phyloP scores from a whole-genome alignment of 2,329 filamentous ascomycete genomes.

The Beauveria varroae region DNA sequence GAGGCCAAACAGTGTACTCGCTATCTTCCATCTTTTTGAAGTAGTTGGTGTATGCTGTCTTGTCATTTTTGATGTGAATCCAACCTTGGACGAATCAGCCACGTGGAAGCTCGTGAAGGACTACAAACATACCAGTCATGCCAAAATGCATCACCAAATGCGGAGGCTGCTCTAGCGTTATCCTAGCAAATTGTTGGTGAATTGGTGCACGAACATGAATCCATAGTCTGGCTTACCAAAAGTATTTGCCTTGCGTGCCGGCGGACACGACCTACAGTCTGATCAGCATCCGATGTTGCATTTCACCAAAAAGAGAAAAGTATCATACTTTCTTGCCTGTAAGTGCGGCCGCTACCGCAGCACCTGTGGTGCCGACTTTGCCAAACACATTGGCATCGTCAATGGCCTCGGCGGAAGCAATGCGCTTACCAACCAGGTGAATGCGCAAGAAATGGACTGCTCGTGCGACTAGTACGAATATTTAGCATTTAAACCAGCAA shows the following conservation, averaged over 20 bases:
- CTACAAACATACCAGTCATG: constrained; percentile 45
- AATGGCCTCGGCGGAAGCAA: constrained; percentile 60
- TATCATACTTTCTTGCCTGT: constrained; percentile 56
- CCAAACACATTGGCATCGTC: constrained; percentile 85
- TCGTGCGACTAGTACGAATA: constrained; percentile 57
- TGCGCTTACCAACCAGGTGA: constrained; percentile 75
- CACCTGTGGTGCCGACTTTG: constrained; percentile 75
- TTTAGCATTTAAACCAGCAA: constrained; percentile 7
- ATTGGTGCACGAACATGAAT: background rate
- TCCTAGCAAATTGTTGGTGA: constrained; percentile 21
- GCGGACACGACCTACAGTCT: constrained; percentile 46
- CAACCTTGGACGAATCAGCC: constrained; percentile 46
- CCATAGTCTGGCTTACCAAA: constrained; percentile 52
- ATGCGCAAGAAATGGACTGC: constrained; percentile 79
- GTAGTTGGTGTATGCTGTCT: constrained; percentile 72
- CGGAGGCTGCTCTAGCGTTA: constrained; percentile 61
- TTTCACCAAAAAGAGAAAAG: too few relatives aligned
- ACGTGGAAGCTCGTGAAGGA: background rate
- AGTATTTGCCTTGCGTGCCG: constrained; percentile 92
- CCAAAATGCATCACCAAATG: constrained; percentile 88
- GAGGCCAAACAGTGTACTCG: constrained; percentile 67
- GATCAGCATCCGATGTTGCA: background rate
- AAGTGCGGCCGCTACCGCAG: constrained; percentile 66
- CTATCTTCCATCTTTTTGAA: constrained; percentile 63
- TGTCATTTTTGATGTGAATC: constrained; percentile 77